phyloP scores from a whole-genome alignment of 2,329 filamentous ascomycete species.

The Lomentospora prolificans region DNA sequence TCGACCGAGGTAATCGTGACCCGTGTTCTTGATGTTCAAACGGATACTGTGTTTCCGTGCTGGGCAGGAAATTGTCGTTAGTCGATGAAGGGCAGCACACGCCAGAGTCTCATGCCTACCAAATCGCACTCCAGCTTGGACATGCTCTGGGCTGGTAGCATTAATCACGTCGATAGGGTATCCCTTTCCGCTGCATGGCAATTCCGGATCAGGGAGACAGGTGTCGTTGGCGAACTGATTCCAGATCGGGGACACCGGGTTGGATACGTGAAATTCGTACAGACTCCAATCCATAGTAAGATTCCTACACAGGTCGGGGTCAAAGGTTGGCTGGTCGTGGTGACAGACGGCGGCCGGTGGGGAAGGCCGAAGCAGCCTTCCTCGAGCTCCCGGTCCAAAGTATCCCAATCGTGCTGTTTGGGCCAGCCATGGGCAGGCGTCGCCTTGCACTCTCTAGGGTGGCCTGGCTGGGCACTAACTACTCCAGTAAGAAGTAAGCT shows the following conservation, averaged over 20 bases:
- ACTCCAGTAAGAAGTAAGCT: too few relatives aligned
- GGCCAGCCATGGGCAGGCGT: too few relatives aligned
- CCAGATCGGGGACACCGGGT: not conserved
- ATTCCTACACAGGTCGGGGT: not conserved
- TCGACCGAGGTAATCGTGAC: conserved; percentile 25
- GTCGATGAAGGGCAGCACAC: too few relatives aligned
- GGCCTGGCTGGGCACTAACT: too few relatives aligned
- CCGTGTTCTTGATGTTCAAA: conserved; percentile 26
- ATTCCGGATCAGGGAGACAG: not conserved
- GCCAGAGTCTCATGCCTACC: too few relatives aligned
- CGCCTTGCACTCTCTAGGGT: too few relatives aligned
- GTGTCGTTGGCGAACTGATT: not conserved
- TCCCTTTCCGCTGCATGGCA: conserved; percentile 32
- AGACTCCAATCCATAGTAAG: not conserved
- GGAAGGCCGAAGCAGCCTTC: not conserved
- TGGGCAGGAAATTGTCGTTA: not conserved
- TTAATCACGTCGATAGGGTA: conserved; percentile 30
- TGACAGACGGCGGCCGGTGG: not conserved
- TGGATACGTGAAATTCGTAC: not conserved
- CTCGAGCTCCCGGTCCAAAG: too few relatives aligned
- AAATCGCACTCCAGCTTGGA: conserved; percentile 24
- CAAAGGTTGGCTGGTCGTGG: not conserved
- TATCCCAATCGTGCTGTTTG: too few relatives aligned
- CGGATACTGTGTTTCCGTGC: conserved; percentile 2
- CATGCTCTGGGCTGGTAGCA: conserved; percentile 19